Evolutionary conservation across 345 rosid genomes (phyloP).

Genomic region (Turnera subulata): DNA sequence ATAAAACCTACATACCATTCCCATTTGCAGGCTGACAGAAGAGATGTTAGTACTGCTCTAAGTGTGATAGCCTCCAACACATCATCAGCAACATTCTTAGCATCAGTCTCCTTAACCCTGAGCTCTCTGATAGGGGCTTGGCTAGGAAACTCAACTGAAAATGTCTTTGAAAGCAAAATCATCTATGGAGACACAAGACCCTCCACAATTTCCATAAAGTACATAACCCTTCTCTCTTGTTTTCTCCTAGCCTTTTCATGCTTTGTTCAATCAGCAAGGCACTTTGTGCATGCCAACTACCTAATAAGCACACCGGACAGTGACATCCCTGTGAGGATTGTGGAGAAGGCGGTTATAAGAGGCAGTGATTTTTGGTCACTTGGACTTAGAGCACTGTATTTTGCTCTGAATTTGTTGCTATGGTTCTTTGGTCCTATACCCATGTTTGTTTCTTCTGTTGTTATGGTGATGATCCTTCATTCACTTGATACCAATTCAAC

Average conservation of each 20-base stretch:
- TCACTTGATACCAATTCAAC: conserved; percentile 44
- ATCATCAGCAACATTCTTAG: conserved; percentile 58
- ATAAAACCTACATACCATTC: too few relatives aligned
- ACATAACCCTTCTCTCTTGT: conserved; percentile 51
- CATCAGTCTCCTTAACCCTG: conserved; percentile 57
- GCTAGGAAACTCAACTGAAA: conserved; percentile 48
- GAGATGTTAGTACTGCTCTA: conserved; percentile 29
- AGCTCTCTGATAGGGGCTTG: conserved; percentile 80
- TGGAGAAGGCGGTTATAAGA: conserved; percentile 39
- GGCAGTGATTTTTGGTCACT: conserved; percentile 77
- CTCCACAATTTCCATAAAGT: conserved; percentile 56
- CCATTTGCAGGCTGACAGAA: conserved; percentile 31
- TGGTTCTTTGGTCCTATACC: conserved; percentile 92
- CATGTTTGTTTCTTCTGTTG: conserved; percentile 50
- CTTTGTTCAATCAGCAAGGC: conserved; percentile 65
- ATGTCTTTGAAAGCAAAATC: conserved; percentile 35
- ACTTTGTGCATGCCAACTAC: conserved; percentile 59
- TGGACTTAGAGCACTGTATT: conserved; percentile 67
- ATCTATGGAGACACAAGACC: conserved; percentile 58
- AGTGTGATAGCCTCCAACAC: conserved; percentile 47
- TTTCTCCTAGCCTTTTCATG: conserved; percentile 63
- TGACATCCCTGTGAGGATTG: conserved; percentile 33
- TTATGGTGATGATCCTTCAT: conserved; percentile 45
- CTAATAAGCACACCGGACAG: conserved; percentile 52
- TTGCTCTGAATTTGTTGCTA: conserved; percentile 53